Percentiles rank a stretch among this genome's conserved stretches.
Conservation (phyloP, 1,284 basidiomycete genomes). For the Cutaneotrichosporon dermatis region DNA sequence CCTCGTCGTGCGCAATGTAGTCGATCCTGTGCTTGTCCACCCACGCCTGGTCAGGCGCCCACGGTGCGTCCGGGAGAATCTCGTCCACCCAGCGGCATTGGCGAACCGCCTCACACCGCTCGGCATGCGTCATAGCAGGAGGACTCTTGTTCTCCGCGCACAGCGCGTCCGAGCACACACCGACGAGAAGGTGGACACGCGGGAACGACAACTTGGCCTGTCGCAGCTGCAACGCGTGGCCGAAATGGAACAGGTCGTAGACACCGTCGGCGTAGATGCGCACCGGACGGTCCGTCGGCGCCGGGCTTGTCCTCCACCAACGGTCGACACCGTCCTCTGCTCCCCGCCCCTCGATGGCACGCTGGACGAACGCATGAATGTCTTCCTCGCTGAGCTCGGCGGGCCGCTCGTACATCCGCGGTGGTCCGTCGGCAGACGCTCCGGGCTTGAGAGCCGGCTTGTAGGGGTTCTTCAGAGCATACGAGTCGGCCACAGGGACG, state of each 20-base stretch:
- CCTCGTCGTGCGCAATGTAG: constrained; percentile 94
- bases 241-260: constrained; percentile 84
- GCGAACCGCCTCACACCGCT: constrained; percentile 82
- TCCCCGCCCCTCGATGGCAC: constrained; percentile 61
- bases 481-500: constrained; percentile 34
- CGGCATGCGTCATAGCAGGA: constrained; percentile 78
- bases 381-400: constrained; percentile 55
- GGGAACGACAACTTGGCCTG: constrained; percentile 93
- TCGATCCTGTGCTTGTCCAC: constrained; percentile 81
- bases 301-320: constrained; percentile 76
- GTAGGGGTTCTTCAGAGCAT: constrained; percentile 30
- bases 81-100: constrained; percentile 98
- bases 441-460: constrained; percentile 7
- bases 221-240: constrained; percentile 86
- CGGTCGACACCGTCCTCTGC: constrained; percentile 52
- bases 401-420: constrained; percentile 44
- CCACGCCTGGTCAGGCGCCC: constrained; percentile 80
- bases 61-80: constrained; percentile 88
- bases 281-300: constrained; percentile 73
- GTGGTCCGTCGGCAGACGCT: constrained; percentile 32
- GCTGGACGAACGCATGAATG: constrained; percentile 64
- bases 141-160: constrained; percentile 71
- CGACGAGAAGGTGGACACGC: constrained; percentile 79
- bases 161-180: constrained; percentile 79
- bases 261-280: constrained; percentile 95